Evolutionary conservation across 2,329 filamentous ascomycete genomes (phyloP).

Genomic region (Stachybotrys echinatus): DNA sequence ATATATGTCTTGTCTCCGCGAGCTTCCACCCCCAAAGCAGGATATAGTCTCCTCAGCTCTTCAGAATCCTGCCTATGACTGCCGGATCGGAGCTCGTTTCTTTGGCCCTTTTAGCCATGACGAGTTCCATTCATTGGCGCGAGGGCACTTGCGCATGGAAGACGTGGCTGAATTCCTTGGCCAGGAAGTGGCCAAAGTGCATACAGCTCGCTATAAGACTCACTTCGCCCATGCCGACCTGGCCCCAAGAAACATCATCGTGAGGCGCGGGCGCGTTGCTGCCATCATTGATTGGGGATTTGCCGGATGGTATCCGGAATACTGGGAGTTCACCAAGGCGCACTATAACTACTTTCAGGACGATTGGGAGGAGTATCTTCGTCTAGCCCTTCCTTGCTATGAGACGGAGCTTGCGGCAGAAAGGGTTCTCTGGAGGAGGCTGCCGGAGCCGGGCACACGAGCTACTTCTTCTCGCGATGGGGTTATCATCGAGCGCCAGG

Average conservation of each 20-base stretch:
- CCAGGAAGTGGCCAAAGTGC: constrained; percentile 15
- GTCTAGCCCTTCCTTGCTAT: constrained; percentile 13
- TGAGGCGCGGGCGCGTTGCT: constrained; percentile 15
- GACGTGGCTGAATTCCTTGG: constrained; percentile 15
- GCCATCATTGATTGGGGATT: constrained; percentile 25
- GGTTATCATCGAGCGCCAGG: constrained; percentile 3
- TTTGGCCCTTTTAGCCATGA: constrained; percentile 17
- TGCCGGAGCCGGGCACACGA: constrained; percentile 14
- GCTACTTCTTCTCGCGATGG: constrained; percentile 7
- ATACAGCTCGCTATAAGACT: constrained; percentile 14
- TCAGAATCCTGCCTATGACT: constrained; percentile 17
- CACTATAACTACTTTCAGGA: constrained; percentile 13
- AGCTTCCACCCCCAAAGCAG: constrained; percentile 14
- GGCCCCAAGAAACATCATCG: constrained; percentile 19
- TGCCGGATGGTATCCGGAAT: constrained; percentile 28
- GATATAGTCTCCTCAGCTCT: constrained; percentile 18
- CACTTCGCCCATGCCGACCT: constrained; percentile 21
- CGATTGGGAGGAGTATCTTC: constrained; percentile 14
- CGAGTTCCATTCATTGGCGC: constrained; percentile 18
- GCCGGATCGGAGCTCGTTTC: constrained; percentile 16
- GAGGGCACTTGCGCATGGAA: constrained; percentile 14
- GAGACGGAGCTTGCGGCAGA: constrained; percentile 18
- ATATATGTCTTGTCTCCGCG: constrained; percentile 14
- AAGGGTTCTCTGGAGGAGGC: constrained; percentile 11
- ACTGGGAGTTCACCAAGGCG: constrained; percentile 24